Conservation (phyloP, 305 asterid species). For the Fraxinus floribunda region DNA sequence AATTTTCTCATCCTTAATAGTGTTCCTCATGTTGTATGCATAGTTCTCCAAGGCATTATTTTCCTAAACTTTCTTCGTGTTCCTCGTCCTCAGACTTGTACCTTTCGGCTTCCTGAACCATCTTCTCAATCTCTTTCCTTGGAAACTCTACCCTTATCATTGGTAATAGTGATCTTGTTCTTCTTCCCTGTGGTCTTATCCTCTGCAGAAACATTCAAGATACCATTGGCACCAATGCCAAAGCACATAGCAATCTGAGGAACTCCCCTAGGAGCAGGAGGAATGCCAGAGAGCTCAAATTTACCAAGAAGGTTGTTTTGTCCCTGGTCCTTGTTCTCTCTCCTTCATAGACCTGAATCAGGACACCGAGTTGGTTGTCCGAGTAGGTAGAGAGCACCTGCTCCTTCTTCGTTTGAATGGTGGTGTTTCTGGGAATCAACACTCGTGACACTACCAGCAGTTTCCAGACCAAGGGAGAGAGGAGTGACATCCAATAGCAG, state of each 20-base stretch:
- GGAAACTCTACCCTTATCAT: slow-evolving; percentile 74
- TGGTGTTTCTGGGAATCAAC: slow-evolving; percentile 69
- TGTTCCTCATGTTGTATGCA: slow-evolving; percentile 91
- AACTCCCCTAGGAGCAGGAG: slow-evolving; percentile 84
- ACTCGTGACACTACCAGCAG: slow-evolving; percentile 87
- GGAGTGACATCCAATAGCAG: slow-evolving; percentile 74
- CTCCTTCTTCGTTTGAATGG: slow-evolving; percentile 76
- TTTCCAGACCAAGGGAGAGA: slow-evolving; percentile 55
- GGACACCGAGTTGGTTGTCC: slow-evolving; percentile 73
- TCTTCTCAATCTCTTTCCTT: slow-evolving; percentile 79
- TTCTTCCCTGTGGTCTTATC: slow-evolving; percentile 86
- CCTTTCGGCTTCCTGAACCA: slow-evolving; percentile 81
- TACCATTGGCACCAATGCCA: slow-evolving; percentile 82
- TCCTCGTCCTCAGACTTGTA: slow-evolving; percentile 84
- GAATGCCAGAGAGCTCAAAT: slow-evolving; percentile 84
- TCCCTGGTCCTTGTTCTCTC: slow-evolving; percentile 76
- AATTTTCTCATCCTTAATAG: slow-evolving; percentile 71
- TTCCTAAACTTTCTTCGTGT: slow-evolving; percentile 77
- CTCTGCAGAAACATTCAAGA: slow-evolving; percentile 79
- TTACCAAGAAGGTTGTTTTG: slow-evolving; percentile 72
- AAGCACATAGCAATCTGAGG: slow-evolving; percentile 82
- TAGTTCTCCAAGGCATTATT: slow-evolving; percentile 78
- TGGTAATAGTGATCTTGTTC: slow-evolving; percentile 88
- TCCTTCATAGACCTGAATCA: slow-evolving; percentile 78
- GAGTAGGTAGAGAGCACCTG: slow-evolving; percentile 79